These are phyloP conservation scores for Penicillium sp. DNA, from an alignment of 2,329 filamentous ascomycete species.

Conservation along the genomic window DNA sequence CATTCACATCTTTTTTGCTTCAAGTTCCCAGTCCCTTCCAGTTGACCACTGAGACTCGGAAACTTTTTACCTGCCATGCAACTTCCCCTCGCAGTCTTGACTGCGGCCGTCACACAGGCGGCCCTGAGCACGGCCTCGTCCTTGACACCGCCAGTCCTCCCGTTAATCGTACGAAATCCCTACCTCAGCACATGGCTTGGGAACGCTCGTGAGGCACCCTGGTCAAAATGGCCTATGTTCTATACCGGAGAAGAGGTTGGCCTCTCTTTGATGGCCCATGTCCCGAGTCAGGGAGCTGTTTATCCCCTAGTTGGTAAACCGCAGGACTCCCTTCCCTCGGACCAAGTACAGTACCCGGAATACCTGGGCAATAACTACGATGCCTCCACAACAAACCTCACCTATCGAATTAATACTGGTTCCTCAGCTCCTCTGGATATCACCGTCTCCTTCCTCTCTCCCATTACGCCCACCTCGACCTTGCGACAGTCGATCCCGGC, in stretches of 20 bases:
- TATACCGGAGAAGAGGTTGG: slow-evolving; percentile 74
- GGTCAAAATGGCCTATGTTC: slow-evolving; percentile 86
- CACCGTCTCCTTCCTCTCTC: slow-evolving; percentile 70
- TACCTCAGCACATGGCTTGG: slow-evolving; percentile 77
- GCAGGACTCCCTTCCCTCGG: slow-evolving; percentile 61
- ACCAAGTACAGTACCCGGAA: slow-evolving; percentile 59
- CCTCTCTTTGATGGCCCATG: slow-evolving; percentile 65
- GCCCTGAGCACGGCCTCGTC: slow-evolving; percentile 53
- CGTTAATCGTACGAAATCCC: slow-evolving; percentile 75
- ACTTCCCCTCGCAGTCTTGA: slow-evolving; percentile 36
- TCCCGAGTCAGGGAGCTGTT: slow-evolving; percentile 62
- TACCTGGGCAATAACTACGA: slow-evolving; percentile 69
- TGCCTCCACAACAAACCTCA: slow-evolving; percentile 71
- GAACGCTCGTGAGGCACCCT: slow-evolving; percentile 74
- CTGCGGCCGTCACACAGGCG: slow-evolving; percentile 44
- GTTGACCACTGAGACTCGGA: no score
- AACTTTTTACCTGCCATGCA: slow-evolving; percentile 31
- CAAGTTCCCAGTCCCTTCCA: no score
- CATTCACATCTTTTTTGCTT: not conserved
- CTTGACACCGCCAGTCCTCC: slow-evolving; percentile 67
- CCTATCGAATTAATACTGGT: slow-evolving; percentile 61
- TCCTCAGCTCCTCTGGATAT: slow-evolving; percentile 53
- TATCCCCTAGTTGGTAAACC: slow-evolving; percentile 69
- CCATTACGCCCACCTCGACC: slow-evolving; percentile 80
- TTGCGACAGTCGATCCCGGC: slow-evolving; percentile 81